Base-by-base conservation (phyloP, 495 filamentous ascomycete species). In the Cercophora scortea region DNA sequence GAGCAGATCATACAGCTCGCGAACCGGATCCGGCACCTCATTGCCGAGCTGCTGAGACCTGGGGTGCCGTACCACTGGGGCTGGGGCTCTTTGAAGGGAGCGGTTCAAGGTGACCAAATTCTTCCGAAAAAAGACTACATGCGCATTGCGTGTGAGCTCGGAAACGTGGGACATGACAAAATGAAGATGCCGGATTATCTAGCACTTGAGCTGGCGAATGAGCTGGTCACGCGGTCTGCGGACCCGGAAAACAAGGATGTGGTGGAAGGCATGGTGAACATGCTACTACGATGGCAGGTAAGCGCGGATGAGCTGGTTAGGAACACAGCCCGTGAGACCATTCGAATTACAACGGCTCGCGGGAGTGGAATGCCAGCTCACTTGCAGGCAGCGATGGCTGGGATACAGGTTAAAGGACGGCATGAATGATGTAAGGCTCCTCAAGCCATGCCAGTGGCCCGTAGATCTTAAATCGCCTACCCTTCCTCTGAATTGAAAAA, bases 151-250 rank as follows among this genome's bases (percentile, higher is more conserved):
- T 25, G 19, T 12, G 44, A 32, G 44, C 44, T 46, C 2, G 44
- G 3, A 35, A 32, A 41, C 13, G 33, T 12, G 17, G 12, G 16
- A 10, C 35, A 50, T 19, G 12, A 32, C n/a, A 17, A 32, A 19
- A 52, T 16, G 40, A 39, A 6, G 1, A 25, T 19, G 16, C 34
- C 15, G 15, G 51, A 57, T 25, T 50, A 42, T 40, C 38, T 57
- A 41, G 41, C 42, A 25, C 4, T 57, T 12, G 51, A 61, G 33
- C 48, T 61, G 3, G 51, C 50, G n/a, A 15, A 33, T 11, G 45
- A 49, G 1, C 34, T 60, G 32, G 11, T 60, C 1, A 32, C 11
- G 1, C 8, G 32, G n/a, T 50, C 50, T 3, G 17, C 5, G 10
- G 40, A 41, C 11, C 47, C 47, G 11, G 11, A 34, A 17, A 39